Conservation (phyloP, 345 rosid species). For the Pseudoturritis turrita region DNA sequence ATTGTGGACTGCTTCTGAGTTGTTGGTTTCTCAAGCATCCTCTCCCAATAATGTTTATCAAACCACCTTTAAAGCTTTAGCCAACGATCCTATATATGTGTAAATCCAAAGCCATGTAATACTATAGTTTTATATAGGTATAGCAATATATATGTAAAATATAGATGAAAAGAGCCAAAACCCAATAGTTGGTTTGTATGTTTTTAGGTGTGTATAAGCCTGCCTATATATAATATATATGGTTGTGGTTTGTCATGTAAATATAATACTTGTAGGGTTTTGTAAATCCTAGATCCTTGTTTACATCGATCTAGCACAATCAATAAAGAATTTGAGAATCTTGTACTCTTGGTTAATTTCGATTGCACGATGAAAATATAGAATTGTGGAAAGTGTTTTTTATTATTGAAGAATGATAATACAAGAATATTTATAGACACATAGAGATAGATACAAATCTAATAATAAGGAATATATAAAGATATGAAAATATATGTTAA, state of each 20-base stretch:
- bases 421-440: too few relatives aligned
- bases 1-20: constrained; percentile 77
- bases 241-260: constrained; percentile 11
- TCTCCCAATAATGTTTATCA: constrained; percentile 9
- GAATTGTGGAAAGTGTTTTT: too few relatives aligned
- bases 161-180: neutral
- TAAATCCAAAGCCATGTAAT: neutral
- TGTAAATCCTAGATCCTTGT: constrained; percentile 9
- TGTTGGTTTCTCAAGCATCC: constrained; percentile 52
- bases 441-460: too few relatives aligned
- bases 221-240: neutral
- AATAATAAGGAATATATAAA: too few relatives aligned
- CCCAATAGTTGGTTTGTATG: neutral
- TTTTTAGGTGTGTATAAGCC: constrained; percentile 9
- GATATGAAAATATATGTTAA: too few relatives aligned
- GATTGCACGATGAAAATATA: too few relatives aligned
- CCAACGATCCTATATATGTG: neutral
- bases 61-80: neutral
- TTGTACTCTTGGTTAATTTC: neutral
- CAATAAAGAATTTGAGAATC: neutral
- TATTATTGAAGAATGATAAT: too few relatives aligned
- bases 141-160: neutral
- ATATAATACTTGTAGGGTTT: constrained; percentile 19
- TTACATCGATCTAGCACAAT: neutral
- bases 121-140: neutral